Conservation (phyloP, 441 rosid genomes). For the Sinapis alba region DNA sequence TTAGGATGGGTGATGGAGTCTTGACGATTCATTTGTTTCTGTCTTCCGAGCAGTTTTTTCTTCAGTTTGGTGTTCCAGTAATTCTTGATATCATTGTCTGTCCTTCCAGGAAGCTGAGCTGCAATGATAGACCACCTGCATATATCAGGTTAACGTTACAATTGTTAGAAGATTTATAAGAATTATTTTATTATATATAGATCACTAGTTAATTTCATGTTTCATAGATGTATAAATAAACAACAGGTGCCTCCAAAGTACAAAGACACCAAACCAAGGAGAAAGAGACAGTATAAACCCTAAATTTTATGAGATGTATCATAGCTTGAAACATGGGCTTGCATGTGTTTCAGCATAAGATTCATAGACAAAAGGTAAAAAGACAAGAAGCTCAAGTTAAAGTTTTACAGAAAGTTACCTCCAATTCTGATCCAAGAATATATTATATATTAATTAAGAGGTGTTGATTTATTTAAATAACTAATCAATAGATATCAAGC, state of each 20-base stretch:
- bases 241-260: conserved; percentile 1
- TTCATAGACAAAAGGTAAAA: conserved; percentile 34
- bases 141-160: conserved; percentile 22
- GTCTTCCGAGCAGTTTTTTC: conserved; percentile 85
- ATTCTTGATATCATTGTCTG: conserved; percentile 93
- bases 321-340: conserved; percentile 28
- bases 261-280: conserved; percentile 36
- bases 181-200: neutral
- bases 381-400: conserved; percentile 24
- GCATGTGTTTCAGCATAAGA: conserved; percentile 42
- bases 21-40: conserved; percentile 59
- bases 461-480: conserved; percentile 35
- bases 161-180: neutral
- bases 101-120: conserved; percentile 94
- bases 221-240: conserved; percentile 7
- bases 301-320: conserved; percentile 28
- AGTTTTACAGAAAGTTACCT: conserved; percentile 3
- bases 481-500: neutral
- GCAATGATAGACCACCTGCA: conserved; percentile 97
- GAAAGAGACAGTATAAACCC: conserved; percentile 41
- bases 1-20: conserved; percentile 32
- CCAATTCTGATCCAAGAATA: neutral
- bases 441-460: conserved; percentile 42
- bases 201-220: neutral
- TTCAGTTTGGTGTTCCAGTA: conserved; percentile 95